Evolutionary conservation across 768 basidiomycete genomes (phyloP).

Genomic region (Gyrodon lividus): DNA sequence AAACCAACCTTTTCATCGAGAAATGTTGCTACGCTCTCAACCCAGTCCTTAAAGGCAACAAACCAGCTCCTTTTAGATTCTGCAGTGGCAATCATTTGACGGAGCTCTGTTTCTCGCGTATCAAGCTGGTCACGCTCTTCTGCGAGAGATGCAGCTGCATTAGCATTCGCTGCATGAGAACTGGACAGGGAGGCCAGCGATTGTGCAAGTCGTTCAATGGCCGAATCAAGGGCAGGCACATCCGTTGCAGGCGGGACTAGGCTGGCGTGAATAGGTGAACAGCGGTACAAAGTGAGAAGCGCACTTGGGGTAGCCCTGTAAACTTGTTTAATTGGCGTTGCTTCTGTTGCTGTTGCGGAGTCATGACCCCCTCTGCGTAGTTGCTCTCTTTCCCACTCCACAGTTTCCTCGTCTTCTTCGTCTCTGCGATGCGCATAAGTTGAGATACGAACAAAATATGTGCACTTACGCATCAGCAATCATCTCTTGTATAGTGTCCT

Average conservation of each 20-base stretch:
- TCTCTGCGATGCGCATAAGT: conserved; percentile 42
- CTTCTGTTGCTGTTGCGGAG: conserved; percentile 35
- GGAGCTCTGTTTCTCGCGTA: conserved; percentile 66
- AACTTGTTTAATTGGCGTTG: conserved; percentile 45
- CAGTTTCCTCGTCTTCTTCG: conserved; percentile 81
- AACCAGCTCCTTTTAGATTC: conserved; percentile 86
- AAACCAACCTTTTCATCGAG: conserved; percentile 77
- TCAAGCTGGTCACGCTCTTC: conserved; percentile 67
- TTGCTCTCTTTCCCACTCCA: conserved; percentile 86
- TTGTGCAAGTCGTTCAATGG: conserved; percentile 59
- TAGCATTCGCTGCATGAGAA: conserved; percentile 65
- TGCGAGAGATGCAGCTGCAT: conserved; percentile 53
- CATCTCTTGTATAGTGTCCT: conserved; percentile 74
- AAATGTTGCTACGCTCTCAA: conserved; percentile 81
- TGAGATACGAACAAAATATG: neutral
- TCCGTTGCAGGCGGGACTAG: conserved; percentile 66
- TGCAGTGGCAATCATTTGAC: conserved; percentile 69
- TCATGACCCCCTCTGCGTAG: conserved; percentile 69
- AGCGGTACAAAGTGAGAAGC: conserved; percentile 16
- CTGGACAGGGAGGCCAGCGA: conserved; percentile 58
- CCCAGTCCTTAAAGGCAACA: conserved; percentile 70
- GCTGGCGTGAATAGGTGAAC: conserved; percentile 13
- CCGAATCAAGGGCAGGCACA: conserved; percentile 62
- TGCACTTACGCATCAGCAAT: conserved; percentile 74
- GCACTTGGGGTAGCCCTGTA: conserved; percentile 76